Evolutionary conservation across 306 rosid genomes (phyloP).

Genomic region (Prunus davidiana): DNA sequence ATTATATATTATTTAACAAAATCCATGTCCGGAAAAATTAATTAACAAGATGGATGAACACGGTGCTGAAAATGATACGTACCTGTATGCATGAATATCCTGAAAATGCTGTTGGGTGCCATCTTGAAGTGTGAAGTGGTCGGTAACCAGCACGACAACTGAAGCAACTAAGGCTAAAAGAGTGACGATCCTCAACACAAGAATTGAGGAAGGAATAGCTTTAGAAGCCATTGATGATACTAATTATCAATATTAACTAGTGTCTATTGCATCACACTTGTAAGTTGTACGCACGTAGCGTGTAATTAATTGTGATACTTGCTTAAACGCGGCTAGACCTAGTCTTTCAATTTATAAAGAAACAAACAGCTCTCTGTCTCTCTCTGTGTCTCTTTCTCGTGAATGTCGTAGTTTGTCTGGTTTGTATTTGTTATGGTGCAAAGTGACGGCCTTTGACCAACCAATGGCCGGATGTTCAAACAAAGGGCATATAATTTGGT

Average conservation of each 20-base stretch:
- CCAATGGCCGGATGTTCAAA: neutral
- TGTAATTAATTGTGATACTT: no score
- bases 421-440: neutral
- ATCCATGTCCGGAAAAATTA: no score
- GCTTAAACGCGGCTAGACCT: no score
- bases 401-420: neutral
- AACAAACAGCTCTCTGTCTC: neutral
- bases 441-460: neutral
- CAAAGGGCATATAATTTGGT: neutral
- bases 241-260: no score
- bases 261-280: no score
- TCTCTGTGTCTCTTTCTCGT: neutral
- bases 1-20: no score
- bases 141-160: slow-evolving; percentile 19
- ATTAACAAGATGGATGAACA: no score
- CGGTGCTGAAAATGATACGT: neutral
- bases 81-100: slow-evolving; percentile 39
- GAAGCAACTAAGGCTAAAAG: slow-evolving; percentile 36
- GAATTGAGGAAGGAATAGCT: slow-evolving; percentile 27
- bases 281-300: no score
- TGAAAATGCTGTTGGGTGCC: slow-evolving; percentile 22
- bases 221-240: slow-evolving; percentile 5
- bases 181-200: slow-evolving; percentile 44
- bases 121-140: slow-evolving; percentile 25
- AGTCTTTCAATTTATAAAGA: neutral